Conservation (phyloP, 2,329 filamentous ascomycete genomes). For the Fusarium pilosicola region DNA sequence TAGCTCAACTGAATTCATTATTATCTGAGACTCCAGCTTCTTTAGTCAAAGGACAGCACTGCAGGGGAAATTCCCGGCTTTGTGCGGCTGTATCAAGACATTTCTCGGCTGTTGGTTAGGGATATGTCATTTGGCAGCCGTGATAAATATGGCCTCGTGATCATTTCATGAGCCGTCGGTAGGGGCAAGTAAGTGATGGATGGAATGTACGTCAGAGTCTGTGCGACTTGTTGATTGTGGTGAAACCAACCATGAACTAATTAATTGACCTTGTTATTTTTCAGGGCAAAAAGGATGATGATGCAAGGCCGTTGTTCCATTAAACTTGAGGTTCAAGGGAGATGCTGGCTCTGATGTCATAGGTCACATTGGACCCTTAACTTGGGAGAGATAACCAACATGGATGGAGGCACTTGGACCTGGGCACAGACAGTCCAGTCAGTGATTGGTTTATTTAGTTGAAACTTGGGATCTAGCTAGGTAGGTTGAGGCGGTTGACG, state of each 20-base stretch:
- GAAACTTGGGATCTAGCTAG: background rate
- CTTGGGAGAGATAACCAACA: background rate
- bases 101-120: background rate
- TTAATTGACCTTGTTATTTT: background rate
- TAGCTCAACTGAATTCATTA: background rate
- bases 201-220: background rate
- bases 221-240: background rate
- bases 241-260: background rate
- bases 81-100: background rate
- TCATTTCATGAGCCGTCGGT: background rate
- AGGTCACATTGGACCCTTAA: constrained; percentile 1
- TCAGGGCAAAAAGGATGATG: background rate
- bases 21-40: background rate
- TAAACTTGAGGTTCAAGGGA: constrained; percentile 1
- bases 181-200: background rate
- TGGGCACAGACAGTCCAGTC: background rate
- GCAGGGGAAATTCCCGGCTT: background rate
- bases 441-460: background rate
- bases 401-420: constrained; percentile 4
- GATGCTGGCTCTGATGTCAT: constrained; percentile 10
- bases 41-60: no score
- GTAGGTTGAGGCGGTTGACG: background rate
- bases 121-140: background rate
- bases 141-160: background rate
- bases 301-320: background rate